Evolutionary conservation across 805 yeast species (phyloP).

Genomic region (Clavispora asparagi): DNA sequence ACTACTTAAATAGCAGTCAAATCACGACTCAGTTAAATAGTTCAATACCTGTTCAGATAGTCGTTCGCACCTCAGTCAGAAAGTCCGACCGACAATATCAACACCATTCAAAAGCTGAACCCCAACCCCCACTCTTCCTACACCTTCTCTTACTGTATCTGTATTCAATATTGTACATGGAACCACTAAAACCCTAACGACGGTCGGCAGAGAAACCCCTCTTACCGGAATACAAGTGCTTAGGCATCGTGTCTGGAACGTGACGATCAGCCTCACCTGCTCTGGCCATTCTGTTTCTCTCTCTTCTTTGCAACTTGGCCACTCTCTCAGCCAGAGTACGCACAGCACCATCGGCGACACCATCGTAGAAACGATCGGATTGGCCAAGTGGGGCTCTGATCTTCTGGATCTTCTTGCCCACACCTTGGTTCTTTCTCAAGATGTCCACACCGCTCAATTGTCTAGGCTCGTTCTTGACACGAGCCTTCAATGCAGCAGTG

Average conservation of each 20-base stretch:
- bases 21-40: too few relatives aligned
- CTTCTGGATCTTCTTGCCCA: slow-evolving; percentile 37
- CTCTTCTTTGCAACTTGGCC: slow-evolving; percentile 86
- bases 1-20: too few relatives aligned
- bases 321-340: slow-evolving; percentile 83
- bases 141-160: background rate
- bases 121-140: too few relatives aligned
- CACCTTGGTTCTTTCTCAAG: slow-evolving; percentile 51
- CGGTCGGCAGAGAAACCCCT: slow-evolving; percentile 93
- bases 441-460: slow-evolving; percentile 74
- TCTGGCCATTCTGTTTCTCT: slow-evolving; percentile 86
- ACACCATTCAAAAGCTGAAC: too few relatives aligned
- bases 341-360: slow-evolving; percentile 74
- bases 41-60: too few relatives aligned
- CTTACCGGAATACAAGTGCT: slow-evolving; percentile 94
- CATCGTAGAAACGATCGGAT: slow-evolving; percentile 79
- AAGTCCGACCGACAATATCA: too few relatives aligned
- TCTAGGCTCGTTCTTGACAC: slow-evolving; percentile 29
- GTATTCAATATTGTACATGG: slow-evolving; percentile 1
- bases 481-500: slow-evolving; percentile 48
- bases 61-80: too few relatives aligned
- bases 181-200: slow-evolving; percentile 45
- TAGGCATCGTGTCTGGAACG: slow-evolving; percentile 76
- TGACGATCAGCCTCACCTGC: slow-evolving; percentile 97
- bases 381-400: slow-evolving; percentile 51